phyloP scores from a whole-genome alignment of 768 basidiomycete genomes.

The Lactarius vividus region DNA sequence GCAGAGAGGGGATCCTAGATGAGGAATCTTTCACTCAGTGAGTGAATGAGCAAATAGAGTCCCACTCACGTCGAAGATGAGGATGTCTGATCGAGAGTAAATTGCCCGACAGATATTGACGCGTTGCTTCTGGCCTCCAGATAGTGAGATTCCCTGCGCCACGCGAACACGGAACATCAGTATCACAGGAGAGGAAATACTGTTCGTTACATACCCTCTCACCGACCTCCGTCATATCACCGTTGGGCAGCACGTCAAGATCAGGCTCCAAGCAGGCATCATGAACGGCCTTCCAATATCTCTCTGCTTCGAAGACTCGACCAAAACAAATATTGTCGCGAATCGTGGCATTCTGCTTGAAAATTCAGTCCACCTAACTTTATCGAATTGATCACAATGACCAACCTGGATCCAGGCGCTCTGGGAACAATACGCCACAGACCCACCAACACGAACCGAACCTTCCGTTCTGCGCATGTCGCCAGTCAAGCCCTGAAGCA shows the following conservation, averaged over 20 bases:
- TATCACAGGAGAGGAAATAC: not conserved
- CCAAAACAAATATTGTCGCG: constrained; percentile 91
- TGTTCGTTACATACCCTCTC: constrained; percentile 46
- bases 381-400: constrained; percentile 6
- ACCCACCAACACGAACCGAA: constrained; percentile 67
- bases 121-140: constrained; percentile 81
- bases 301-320: constrained; percentile 71
- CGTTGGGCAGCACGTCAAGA: constrained; percentile 69
- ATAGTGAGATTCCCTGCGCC: constrained; percentile 73
- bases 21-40: not conserved
- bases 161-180: not conserved
- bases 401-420: constrained; percentile 84
- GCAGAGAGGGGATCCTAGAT: constrained; percentile 77
- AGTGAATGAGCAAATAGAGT: not conserved
- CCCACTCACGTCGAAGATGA: constrained; percentile 66
- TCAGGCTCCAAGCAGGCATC: constrained; percentile 81
- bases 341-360: constrained; percentile 68
- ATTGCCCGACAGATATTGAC: constrained; percentile 85
- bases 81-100: constrained; percentile 83
- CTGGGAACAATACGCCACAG: constrained; percentile 84
- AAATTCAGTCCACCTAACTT: not conserved
- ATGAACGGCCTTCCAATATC: constrained; percentile 77
- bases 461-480: constrained; percentile 79
- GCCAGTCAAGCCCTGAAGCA: constrained; percentile 72
- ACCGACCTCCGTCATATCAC: constrained; percentile 83